A percentile compares a stretch with the other conserved stretches of the same genome.
Conservation (phyloP, 106 monocot genomes). For the Chionographis japonica region DNA sequence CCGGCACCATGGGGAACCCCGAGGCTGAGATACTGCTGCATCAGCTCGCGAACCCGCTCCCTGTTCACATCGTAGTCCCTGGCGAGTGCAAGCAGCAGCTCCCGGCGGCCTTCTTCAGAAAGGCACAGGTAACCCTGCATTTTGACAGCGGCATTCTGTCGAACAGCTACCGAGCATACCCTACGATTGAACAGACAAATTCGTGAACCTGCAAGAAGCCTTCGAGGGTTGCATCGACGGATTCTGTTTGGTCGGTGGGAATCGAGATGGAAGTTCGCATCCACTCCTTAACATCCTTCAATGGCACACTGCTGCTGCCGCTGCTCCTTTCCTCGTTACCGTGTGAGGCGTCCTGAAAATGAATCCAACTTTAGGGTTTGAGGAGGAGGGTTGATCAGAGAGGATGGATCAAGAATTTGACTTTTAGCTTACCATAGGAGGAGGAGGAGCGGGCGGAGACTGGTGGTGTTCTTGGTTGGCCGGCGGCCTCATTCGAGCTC, state of each 20-base stretch:
- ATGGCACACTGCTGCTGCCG: background rate
- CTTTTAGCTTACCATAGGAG: background rate
- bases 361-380: background rate
- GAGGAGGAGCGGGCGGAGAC: background rate
- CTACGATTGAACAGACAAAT: background rate
- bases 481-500: conserved; percentile 38
- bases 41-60: conserved; percentile 48
- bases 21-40: conserved; percentile 66
- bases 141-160: background rate
- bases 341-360: background rate
- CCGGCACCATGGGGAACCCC: conserved; percentile 18
- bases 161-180: background rate
- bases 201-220: conserved; percentile 42
- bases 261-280: conserved; percentile 47
- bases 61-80: conserved; percentile 67
- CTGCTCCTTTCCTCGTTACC: background rate
- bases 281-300: conserved; percentile 49
- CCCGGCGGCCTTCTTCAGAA: conserved; percentile 31
- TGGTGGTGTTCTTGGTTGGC: background rate
- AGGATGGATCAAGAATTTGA: background rate
- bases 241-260: conserved; percentile 20
- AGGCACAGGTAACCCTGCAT: conserved; percentile 46
- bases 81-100: conserved; percentile 50
- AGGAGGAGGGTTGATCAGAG: background rate
- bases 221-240: conserved; percentile 31